Evolutionary conservation across 768 basidiomycete genomes (phyloP), one percentile per base, ranked within the genome.

Genomic region (Tylopilus intermedius): DNA sequence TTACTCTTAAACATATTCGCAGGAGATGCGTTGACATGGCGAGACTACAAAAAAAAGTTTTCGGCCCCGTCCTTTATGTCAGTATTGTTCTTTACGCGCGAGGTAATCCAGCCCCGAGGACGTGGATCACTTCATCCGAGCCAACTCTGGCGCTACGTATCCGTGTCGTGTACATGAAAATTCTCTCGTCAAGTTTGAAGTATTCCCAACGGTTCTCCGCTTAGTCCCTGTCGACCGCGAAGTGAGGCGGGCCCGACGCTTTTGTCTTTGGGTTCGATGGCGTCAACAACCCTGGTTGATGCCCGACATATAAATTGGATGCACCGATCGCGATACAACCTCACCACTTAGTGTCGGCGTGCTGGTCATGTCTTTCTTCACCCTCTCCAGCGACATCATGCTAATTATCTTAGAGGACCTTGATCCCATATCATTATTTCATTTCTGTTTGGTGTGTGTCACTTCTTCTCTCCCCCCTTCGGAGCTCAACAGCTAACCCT

Each of bases 331-430:
- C 40, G 45, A 49, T 38, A 49, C 47, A 38, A 48, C 30, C 51
- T 59, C 51, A 62, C 52, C 53, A 57, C 46, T 57, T 44, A 58
- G 58, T 56, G 51, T 61, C 59, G 61, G 63, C 63, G 69, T 69
- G 69, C 69, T 64, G 60, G 69, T 61, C 69, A 69, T 69, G 67
- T 61, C 69, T 45, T 53, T 69, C 62, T 67, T 69, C 56, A 58
- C 46, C n/a, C 69, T 69, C 54, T 58, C 67, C 33, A 43, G 55
- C 50, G 67, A 69, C 29, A 57, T 69, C 40, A 53, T 67, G 51
- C 50, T 69, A 32, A 58, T 62, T 33, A 66, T 69, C 49, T 53
- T 69, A 47, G 69, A 71, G 41, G 67, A 71, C 41, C 69, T 69
- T 22, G 67, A 69, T 49, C 67, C 67, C 26, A 35, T 59, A 55